These are phyloP conservation scores for Tolypocladium tundrense DNA, from an alignment of 2,329 filamentous ascomycete genomes.

Conservation along the genomic window DNA sequence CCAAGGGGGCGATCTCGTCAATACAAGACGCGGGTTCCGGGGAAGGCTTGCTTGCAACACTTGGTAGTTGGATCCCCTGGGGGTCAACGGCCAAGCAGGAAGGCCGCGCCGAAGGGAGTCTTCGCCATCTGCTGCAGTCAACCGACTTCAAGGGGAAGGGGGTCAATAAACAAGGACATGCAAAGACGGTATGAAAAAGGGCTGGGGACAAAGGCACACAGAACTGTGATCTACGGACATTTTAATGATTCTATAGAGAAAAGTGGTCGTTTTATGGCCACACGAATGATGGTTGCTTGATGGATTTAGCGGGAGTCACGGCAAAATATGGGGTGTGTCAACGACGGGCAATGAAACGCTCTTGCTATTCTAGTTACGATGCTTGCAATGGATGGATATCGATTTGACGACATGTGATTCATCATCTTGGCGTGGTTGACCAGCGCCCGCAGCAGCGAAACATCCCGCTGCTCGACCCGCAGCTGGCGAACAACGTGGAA, in stretches of 20 bases:
- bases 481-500: not conserved
- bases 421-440: no score
- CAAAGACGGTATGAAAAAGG: not conserved
- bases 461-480: no score
- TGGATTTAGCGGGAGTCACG: not conserved
- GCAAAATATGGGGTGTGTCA: not conserved
- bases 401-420: not conserved
- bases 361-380: not conserved
- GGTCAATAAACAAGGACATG: constrained; percentile 9
- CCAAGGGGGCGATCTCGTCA: not conserved
- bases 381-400: not conserved
- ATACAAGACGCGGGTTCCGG: not conserved
- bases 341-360: not conserved
- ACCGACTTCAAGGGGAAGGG: constrained; percentile 24
- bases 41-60: constrained; percentile 6
- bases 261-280: no score
- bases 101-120: constrained; percentile 45
- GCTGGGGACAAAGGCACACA: not conserved
- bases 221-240: no score
- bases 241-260: not conserved
- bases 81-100: constrained; percentile 13
- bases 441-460: no score
- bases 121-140: constrained; percentile 39
- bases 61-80: constrained; percentile 11
- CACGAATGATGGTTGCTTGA: not conserved